A percentile compares a stretch with the other conserved stretches of the same genome.
These are phyloP conservation scores for Alternaria conjuncta DNA, from an alignment of 2,329 filamentous ascomycete genomes.

Conservation along the genomic window DNA sequence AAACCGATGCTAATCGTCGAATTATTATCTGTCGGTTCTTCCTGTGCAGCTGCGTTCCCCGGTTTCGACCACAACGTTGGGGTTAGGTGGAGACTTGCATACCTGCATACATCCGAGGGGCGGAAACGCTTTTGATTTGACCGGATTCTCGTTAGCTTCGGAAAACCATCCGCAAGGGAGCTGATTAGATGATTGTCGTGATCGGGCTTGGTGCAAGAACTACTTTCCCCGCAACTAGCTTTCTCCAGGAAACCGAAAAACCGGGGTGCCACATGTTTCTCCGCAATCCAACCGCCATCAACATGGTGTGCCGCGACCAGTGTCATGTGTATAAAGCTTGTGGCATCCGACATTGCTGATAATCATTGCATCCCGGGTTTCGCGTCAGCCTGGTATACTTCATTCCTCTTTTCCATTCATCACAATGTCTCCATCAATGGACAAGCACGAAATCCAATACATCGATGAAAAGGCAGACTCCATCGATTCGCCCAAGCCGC, in stretches of 20 bases:
- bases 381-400: background rate
- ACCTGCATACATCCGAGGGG: background rate
- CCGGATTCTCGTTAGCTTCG: background rate
- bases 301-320: background rate
- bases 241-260: conserved; percentile 7
- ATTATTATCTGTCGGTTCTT: background rate
- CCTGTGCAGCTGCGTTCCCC: background rate
- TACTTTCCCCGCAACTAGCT: conserved; percentile 4
- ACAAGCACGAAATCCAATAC: conserved; percentile 32
- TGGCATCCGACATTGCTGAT: background rate
- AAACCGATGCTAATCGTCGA: background rate
- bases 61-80: background rate
- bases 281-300: background rate
- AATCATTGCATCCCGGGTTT: background rate
- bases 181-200: background rate
- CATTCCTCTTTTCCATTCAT: background rate
- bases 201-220: background rate
- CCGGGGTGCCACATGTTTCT: conserved; percentile 2
- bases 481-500: conserved; percentile 18
- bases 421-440: conserved; percentile 19
- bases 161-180: background rate
- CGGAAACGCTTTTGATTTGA: conserved; percentile 1
- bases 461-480: conserved; percentile 31
- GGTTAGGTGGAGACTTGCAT: background rate
- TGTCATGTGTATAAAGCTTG: conserved; percentile 2